Percentiles rank a stretch among this genome's conserved stretches.
Evolutionary conservation across 1,139 yeast genomes (phyloP).

Genomic region (Yarrowia galli): DNA sequence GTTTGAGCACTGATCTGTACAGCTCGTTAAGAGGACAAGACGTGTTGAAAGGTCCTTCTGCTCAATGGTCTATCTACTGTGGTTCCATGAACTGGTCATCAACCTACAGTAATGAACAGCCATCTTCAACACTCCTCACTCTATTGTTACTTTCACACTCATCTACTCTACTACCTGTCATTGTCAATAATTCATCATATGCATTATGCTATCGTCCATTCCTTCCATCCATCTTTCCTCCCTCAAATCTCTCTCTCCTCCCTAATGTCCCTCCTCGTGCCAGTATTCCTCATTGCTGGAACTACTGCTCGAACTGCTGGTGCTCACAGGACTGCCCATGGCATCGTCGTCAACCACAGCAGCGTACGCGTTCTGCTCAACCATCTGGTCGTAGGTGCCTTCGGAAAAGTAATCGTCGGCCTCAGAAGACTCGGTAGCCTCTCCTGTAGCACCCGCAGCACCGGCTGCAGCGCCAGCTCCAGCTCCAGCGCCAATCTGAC

Average conservation of each 20-base stretch:
- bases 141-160: too few species aligned
- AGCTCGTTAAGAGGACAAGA: too few species aligned
- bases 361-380: conserved; percentile 34
- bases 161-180: too few species aligned
- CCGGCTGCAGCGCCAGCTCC: conserved; percentile 3
- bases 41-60: too few species aligned
- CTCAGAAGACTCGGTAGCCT: background rate
- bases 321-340: conserved; percentile 30
- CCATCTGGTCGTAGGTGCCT: conserved; percentile 34
- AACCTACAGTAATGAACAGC: too few species aligned
- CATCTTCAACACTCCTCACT: too few species aligned
- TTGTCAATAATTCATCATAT: conserved; percentile 24
- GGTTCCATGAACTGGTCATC: too few species aligned
- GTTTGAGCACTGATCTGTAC: too few species aligned
- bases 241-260: background rate
- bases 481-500: background rate
- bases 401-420: conserved; percentile 31
- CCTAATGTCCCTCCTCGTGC: conserved; percentile 30
- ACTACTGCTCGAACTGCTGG: conserved; percentile 23
- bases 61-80: too few species aligned
- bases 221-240: background rate
- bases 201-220: conserved; percentile 30
- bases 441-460: background rate
- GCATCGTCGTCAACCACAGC: conserved; percentile 17
- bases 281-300: conserved; percentile 37